phyloP scores from a whole-genome alignment of 108 stramenopile species.

The Cyclotella sp. region DNA sequence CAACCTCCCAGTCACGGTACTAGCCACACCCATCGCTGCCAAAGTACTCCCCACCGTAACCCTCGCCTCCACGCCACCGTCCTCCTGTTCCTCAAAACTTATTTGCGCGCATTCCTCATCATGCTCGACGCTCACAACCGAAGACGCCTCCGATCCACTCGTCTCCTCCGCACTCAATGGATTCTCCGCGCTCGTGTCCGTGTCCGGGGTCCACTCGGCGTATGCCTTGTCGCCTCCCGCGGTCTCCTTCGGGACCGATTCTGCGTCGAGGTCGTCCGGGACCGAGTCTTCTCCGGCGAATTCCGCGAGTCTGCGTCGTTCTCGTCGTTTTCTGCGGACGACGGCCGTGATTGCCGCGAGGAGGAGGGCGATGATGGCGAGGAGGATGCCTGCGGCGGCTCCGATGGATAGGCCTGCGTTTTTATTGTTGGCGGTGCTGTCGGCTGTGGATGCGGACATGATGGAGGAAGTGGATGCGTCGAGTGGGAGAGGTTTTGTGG shows the following conservation, averaged over 20 bases:
- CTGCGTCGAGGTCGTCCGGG: not conserved
- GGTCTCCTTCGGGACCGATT: not conserved
- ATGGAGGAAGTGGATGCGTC: not conserved
- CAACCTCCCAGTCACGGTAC: not conserved
- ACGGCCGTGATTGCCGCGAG: not conserved
- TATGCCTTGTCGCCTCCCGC: not conserved
- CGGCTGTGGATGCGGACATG: not conserved
- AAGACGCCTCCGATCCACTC: not conserved
- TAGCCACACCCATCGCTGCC: not conserved
- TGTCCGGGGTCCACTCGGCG: not conserved
- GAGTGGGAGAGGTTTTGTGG: not conserved
- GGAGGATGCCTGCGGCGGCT: not conserved
- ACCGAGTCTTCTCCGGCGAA: not conserved
- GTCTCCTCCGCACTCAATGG: too few relatives aligned
- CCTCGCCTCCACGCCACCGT: not conserved
- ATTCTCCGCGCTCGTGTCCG: not conserved
- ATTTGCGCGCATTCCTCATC: constrained; percentile 4
- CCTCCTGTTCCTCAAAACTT: not conserved
- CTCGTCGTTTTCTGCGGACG: not conserved
- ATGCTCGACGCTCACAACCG: not conserved
- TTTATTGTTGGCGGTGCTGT: not conserved
- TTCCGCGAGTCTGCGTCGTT: not conserved
- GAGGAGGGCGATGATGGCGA: not conserved
- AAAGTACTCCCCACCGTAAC: not conserved
- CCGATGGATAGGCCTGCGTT: not conserved